phyloP scores from a whole-genome alignment of 2,329 filamentous ascomycete species.

The Botryosphaeria dothidea region DNA sequence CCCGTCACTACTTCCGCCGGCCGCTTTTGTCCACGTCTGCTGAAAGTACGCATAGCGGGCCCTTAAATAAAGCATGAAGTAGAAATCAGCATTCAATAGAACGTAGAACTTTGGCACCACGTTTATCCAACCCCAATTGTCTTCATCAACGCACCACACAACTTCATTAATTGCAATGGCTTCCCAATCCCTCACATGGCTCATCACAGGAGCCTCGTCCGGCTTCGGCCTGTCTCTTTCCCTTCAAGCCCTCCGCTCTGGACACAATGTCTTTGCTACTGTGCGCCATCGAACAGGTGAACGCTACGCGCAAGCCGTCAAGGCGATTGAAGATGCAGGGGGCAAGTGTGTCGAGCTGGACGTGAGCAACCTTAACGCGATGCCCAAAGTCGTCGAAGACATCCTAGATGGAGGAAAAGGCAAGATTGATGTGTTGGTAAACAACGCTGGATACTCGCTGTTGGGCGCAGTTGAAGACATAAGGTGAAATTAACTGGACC shows the following conservation, averaged over 20 bases:
- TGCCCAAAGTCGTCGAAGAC: background rate
- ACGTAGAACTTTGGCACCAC: no score
- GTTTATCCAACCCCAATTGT: no score
- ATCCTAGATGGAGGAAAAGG: slow-evolving; percentile 8
- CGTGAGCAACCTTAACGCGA: slow-evolving; percentile 3
- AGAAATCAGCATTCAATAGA: no score
- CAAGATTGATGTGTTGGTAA: slow-evolving; percentile 28
- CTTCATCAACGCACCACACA: no score
- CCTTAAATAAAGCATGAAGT: no score
- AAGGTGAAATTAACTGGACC: background rate
- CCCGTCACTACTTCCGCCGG: background rate
- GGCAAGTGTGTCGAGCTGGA: slow-evolving; percentile 23
- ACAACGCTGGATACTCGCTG: slow-evolving; percentile 29
- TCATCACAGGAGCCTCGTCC: slow-evolving; percentile 31
- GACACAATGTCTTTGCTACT: slow-evolving; percentile 30
- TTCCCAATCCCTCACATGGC: slow-evolving; percentile 19
- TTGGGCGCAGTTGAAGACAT: slow-evolving; percentile 25
- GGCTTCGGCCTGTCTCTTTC: slow-evolving; percentile 28
- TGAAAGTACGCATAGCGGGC: no score
- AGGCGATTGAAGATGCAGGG: background rate
- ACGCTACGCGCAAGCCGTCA: background rate
- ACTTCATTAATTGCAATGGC: no score
- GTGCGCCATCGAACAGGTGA: slow-evolving; percentile 20
- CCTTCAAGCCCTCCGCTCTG: slow-evolving; percentile 20
- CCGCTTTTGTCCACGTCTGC: background rate